Percentiles rank a stretch among this genome's conserved stretches.
phyloP scores from a whole-genome alignment of 495 filamentous ascomycete species.

The Penicillium robsamsonii region DNA sequence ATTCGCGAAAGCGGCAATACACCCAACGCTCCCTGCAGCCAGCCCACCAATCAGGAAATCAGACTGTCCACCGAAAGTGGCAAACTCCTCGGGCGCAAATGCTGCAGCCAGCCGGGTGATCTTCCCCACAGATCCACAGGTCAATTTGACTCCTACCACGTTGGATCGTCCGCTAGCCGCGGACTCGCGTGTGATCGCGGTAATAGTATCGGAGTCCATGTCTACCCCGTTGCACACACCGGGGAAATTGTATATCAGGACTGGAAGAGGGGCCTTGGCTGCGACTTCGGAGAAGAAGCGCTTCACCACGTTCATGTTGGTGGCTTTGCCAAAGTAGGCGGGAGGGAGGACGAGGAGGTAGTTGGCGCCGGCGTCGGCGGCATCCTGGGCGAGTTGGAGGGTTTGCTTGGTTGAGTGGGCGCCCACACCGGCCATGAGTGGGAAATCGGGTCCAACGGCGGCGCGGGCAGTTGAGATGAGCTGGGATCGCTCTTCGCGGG shows the following conservation, averaged over 20 bases:
- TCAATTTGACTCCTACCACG: slow-evolving; percentile 66
- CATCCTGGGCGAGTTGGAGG: slow-evolving; percentile 56
- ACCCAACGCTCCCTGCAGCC: slow-evolving; percentile 45
- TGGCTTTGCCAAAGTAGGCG: slow-evolving; percentile 61
- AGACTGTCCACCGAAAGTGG: slow-evolving; percentile 65
- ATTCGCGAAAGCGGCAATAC: slow-evolving; percentile 67
- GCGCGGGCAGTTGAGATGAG: slow-evolving; percentile 53
- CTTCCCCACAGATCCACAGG: slow-evolving; percentile 68
- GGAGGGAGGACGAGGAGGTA: slow-evolving; percentile 60
- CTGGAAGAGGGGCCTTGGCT: slow-evolving; percentile 46
- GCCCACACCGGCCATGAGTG: slow-evolving; percentile 61
- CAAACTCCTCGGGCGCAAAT: slow-evolving; percentile 55
- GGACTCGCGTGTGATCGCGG: slow-evolving; percentile 43
- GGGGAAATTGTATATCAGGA: slow-evolving; percentile 70
- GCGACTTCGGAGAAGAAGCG: slow-evolving; percentile 60
- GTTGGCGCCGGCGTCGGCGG: slow-evolving; percentile 54
- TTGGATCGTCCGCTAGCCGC: slow-evolving; percentile 49
- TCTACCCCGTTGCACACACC: slow-evolving; percentile 70
- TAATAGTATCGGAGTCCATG: slow-evolving; percentile 59
- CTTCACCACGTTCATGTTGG: slow-evolving; percentile 54
- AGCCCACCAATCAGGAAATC: slow-evolving; percentile 66
- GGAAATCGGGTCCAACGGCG: slow-evolving; percentile 48
- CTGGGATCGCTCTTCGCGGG: slow-evolving; percentile 54
- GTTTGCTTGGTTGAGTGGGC: slow-evolving; percentile 64
- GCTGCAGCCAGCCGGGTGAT: slow-evolving; percentile 56